Percentiles rank a stretch among this genome's conserved stretches.
Evolutionary conservation across 2,329 filamentous ascomycete species (phyloP).

Genomic region (Neofusicoccum kwambonambiense): DNA sequence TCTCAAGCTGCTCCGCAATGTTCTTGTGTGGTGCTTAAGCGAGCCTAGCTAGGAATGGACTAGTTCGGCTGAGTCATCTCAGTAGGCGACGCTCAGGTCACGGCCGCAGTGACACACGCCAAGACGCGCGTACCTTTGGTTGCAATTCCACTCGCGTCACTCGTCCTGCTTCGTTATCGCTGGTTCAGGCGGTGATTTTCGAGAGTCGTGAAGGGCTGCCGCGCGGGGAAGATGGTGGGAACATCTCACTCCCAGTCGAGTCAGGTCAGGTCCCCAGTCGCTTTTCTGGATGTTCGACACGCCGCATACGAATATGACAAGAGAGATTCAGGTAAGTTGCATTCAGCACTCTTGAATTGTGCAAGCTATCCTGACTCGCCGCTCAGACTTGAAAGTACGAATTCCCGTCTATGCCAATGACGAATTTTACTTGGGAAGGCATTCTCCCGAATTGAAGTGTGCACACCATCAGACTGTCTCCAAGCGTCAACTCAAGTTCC

Average conservation of each 20-base stretch:
- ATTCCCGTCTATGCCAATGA: constrained; percentile 30
- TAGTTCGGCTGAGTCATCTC: constrained; percentile 7
- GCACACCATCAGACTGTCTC: constrained; percentile 37
- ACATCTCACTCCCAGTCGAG: background rate
- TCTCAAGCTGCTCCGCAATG: constrained; percentile 1
- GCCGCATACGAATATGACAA: constrained; percentile 7
- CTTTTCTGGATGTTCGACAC: constrained; percentile 8
- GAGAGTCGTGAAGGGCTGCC: background rate
- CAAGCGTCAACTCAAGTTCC: constrained; percentile 46
- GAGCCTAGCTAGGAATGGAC: background rate
- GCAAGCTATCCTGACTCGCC: background rate
- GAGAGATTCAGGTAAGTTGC: constrained; percentile 7
- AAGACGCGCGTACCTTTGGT: background rate
- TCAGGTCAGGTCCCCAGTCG: background rate
- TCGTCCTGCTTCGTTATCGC: background rate
- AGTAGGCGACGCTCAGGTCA: background rate
- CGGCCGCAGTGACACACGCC: constrained; percentile 8
- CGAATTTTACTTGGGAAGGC: constrained; percentile 37
- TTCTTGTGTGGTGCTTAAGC: constrained; percentile 19
- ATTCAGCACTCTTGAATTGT: background rate
- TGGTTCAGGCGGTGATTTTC: background rate
- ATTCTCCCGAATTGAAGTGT: constrained; percentile 15
- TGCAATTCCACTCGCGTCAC: background rate
- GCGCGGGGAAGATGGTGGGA: constrained; percentile 5
- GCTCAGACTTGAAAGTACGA: background rate